phyloP scores from a whole-genome alignment of 2,329 filamentous ascomycete species.

The Nothophaeocryptopus gaeumannii region DNA sequence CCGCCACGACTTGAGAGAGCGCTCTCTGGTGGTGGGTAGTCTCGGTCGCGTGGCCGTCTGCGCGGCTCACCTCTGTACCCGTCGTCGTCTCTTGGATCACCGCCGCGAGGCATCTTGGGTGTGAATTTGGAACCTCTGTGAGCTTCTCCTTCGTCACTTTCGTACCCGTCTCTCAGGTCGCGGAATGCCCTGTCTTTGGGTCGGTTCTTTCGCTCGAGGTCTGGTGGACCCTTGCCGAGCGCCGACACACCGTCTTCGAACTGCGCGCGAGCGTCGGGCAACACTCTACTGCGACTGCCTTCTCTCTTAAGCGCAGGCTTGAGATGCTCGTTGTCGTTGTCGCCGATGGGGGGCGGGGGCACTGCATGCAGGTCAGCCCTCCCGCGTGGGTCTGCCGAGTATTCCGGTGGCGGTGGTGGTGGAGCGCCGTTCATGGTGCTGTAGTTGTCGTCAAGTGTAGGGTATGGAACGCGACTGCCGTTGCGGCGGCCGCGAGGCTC shows the following conservation, averaged over 20 bases:
- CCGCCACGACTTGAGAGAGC: conserved; percentile 15
- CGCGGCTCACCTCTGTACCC: conserved; percentile 5
- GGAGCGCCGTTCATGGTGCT: conserved; percentile 1
- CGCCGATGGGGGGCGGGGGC: conserved; percentile 34
- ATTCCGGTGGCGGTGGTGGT: not conserved
- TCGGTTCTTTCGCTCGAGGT: conserved; percentile 35
- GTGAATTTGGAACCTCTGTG: conserved; percentile 23
- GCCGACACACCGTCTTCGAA: conserved; percentile 36
- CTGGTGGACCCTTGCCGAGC: conserved; percentile 31
- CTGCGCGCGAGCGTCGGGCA: conserved; percentile 30
- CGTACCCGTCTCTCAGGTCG: conserved; percentile 37
- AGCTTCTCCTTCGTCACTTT: conserved; percentile 37
- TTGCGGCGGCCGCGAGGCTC: conserved; percentile 4
- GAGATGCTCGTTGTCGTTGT: conserved; percentile 20
- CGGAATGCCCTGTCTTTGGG: conserved; percentile 32
- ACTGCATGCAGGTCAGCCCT: conserved; percentile 16
- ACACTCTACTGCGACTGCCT: conserved; percentile 31
- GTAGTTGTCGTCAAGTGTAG: conserved; percentile 2
- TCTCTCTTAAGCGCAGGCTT: conserved; percentile 33
- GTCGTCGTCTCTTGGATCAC: conserved; percentile 6
- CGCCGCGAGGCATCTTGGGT: conserved; percentile 10
- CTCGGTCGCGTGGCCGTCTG: conserved; percentile 10
- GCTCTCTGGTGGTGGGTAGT: conserved; percentile 21
- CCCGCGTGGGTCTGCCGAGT: conserved; percentile 6
- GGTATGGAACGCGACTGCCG: conserved; percentile 7